Percentiles rank a stretch among this genome's conserved stretches.
Evolutionary conservation across 495 filamentous ascomycete species (phyloP).

Genomic region (Penicillium riverlandense): DNA sequence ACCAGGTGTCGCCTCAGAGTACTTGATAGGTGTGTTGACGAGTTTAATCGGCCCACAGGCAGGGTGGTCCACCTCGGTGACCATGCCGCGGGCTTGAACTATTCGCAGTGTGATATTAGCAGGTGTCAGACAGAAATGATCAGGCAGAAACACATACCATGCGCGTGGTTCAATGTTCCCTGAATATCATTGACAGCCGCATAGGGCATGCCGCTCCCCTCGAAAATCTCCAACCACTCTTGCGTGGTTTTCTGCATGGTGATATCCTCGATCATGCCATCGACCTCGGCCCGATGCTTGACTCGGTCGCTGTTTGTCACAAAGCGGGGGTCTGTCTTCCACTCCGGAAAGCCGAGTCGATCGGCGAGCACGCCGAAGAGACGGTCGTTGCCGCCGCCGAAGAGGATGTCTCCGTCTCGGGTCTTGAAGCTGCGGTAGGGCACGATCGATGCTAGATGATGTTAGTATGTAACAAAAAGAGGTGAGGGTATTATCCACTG

Average conservation of each 20-base stretch:
- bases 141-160: constrained; percentile 42
- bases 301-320: constrained; percentile 77
- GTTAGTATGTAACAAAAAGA: constrained; percentile 5
- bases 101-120: constrained; percentile 1
- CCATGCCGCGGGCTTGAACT: constrained; percentile 82
- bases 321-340: constrained; percentile 70
- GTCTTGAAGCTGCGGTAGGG: constrained; percentile 91
- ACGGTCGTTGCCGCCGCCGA: constrained; percentile 90
- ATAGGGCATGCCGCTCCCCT: constrained; percentile 90
- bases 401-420: constrained; percentile 81
- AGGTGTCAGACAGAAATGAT: not conserved
- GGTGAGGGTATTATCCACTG: constrained; percentile 24
- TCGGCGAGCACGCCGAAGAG: constrained; percentile 84
- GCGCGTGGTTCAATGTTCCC: constrained; percentile 72
- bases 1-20: constrained; percentile 72
- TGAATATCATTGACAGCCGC: constrained; percentile 91
- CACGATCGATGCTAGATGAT: constrained; percentile 73
- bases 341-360: constrained; percentile 67
- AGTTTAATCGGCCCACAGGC: constrained; percentile 79
- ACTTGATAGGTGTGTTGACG: constrained; percentile 95
- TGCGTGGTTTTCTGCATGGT: constrained; percentile 73
- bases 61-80: constrained; percentile 76
- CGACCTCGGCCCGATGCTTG: constrained; percentile 66
- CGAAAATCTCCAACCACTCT: constrained; percentile 83
- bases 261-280: constrained; percentile 65